These are phyloP conservation scores for Apocynum venetum DNA, from an alignment of 257 asterid species.

Conservation along the genomic window DNA sequence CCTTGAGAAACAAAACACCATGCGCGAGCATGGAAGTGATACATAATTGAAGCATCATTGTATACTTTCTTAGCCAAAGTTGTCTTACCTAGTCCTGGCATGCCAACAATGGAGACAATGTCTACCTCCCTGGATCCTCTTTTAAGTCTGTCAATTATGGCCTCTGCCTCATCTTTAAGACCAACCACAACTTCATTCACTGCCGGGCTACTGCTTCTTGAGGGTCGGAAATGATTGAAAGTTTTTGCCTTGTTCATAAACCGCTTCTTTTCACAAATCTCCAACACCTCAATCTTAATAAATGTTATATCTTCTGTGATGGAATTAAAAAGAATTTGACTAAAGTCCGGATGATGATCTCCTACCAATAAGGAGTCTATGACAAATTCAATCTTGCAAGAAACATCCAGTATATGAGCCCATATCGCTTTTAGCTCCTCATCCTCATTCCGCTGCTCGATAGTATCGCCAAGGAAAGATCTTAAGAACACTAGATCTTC, in stretches of 20 bases:
- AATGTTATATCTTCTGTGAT: background rate
- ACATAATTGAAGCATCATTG: background rate
- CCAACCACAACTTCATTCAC: constrained; percentile 8
- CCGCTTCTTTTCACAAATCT: background rate
- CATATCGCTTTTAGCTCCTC: background rate
- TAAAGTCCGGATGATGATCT: background rate
- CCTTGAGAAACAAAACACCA: constrained; percentile 11
- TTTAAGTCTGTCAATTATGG: background rate
- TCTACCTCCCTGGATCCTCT: background rate
- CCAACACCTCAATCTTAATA: background rate
- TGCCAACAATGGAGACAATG: constrained; percentile 14
- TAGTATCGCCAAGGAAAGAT: background rate
- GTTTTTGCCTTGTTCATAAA: too few relatives aligned
- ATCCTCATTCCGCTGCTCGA: background rate
- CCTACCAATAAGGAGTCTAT: background rate
- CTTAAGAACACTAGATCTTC: background rate
- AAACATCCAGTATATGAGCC: background rate
- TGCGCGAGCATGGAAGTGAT: constrained; percentile 1
- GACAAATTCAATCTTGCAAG: background rate
- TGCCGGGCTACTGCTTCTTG: background rate
- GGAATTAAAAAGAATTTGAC: background rate
- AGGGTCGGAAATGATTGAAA: background rate
- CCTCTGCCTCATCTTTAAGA: constrained; percentile 3
- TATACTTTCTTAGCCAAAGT: constrained; percentile 19
- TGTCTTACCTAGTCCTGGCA: constrained; percentile 19